A percentile compares a stretch with the other conserved stretches of the same genome.
phyloP scores from a whole-genome alignment of 148 eudicot species.

The Fagopyrum esculentum region DNA sequence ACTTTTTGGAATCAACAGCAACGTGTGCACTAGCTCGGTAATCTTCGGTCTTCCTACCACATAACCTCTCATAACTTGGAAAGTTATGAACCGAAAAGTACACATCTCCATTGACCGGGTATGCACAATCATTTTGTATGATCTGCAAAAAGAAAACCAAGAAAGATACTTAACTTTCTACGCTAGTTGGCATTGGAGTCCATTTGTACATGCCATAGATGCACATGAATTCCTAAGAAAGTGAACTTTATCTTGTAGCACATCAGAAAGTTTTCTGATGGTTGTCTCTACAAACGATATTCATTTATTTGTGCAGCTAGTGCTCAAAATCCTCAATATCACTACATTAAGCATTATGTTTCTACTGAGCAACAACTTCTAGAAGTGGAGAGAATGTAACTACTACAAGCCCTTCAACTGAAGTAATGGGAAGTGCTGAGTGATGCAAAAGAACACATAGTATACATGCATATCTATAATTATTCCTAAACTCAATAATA shows the following conservation, averaged over 20 bases:
- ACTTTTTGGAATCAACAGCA: conserved; percentile 71
- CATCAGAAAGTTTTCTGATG: background rate
- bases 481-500: background rate
- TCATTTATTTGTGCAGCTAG: background rate
- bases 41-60: conserved; percentile 72
- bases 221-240: background rate
- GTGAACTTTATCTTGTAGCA: background rate
- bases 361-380: background rate
- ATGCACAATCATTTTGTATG: conserved; percentile 60
- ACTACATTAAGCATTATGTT: background rate
- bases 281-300: background rate
- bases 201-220: background rate
- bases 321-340: background rate
- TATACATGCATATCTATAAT: background rate
- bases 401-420: background rate
- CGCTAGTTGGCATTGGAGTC: background rate
- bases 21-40: conserved; percentile 91
- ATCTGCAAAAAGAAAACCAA: conserved; percentile 41
- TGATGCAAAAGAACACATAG: background rate
- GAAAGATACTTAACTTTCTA: background rate
- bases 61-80: conserved; percentile 61
- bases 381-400: background rate
- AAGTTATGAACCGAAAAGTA: conserved; percentile 73
- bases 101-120: conserved; percentile 80
- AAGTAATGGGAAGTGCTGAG: background rate